Percentiles rank a stretch among this genome's conserved stretches.
Conservation (phyloP, 2,329 filamentous ascomycete species). For the Cercospora brassicicola region DNA sequence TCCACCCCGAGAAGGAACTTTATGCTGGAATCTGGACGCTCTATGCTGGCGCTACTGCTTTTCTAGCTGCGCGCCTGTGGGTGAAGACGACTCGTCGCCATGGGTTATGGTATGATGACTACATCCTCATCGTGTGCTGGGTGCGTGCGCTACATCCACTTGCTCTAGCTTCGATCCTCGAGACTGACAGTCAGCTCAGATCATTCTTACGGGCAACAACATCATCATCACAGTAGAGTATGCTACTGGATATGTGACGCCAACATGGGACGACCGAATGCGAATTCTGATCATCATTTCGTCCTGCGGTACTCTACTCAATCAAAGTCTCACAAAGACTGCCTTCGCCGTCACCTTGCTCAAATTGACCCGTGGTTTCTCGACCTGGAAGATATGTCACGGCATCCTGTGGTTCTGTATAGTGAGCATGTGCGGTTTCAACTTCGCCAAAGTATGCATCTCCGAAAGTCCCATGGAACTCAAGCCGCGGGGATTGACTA, state of each 20-base stretch:
- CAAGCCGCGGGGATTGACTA: neutral
- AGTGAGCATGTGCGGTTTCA: conserved; percentile 51
- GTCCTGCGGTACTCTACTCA: conserved; percentile 43
- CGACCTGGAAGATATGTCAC: conserved; percentile 24
- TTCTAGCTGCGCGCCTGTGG: conserved; percentile 41
- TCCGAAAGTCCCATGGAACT: neutral
- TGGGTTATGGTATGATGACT: conserved; percentile 45
- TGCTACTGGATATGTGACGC: conserved; percentile 51
- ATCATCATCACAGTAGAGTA: conserved; percentile 51
- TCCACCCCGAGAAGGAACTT: conserved; percentile 41
- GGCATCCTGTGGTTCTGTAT: conserved; percentile 53
- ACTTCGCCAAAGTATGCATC: conserved; percentile 45
- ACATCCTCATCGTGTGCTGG: conserved; percentile 42
- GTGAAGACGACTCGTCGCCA: conserved; percentile 43
- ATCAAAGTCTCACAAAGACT: conserved; percentile 42
- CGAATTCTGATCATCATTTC: conserved; percentile 54
- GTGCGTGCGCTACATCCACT: conserved; percentile 28
- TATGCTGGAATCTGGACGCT: conserved; percentile 44
- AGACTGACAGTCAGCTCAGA: conserved; percentile 33
- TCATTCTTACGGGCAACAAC: conserved; percentile 49
- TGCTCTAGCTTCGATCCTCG: neutral
- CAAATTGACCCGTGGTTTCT: conserved; percentile 45
- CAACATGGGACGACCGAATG: conserved; percentile 55
- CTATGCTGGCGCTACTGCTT: conserved; percentile 41
- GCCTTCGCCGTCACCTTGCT: conserved; percentile 45